Percentiles rank a stretch among this genome's conserved stretches.
phyloP scores from a whole-genome alignment of 2,329 filamentous ascomycete genomes.

The Fusarium equiseti region DNA sequence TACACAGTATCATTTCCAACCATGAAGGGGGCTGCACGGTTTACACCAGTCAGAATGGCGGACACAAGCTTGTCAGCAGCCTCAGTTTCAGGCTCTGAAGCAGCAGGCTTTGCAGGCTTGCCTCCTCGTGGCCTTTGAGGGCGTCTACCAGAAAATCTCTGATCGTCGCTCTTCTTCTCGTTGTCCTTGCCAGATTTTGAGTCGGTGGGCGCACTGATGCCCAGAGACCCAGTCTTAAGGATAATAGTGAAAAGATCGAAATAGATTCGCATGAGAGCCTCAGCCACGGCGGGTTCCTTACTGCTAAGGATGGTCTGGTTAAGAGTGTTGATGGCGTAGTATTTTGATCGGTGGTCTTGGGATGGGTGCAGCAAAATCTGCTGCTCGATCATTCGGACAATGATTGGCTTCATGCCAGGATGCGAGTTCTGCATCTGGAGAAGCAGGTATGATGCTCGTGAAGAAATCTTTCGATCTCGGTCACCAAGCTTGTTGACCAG shows the following conservation, averaged over 20 bases:
- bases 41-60: constrained; percentile 91
- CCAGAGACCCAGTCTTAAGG: constrained; percentile 70
- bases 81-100: constrained; percentile 72
- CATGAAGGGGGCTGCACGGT: constrained; percentile 94
- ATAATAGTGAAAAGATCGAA: constrained; percentile 89
- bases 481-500: constrained; percentile 98
- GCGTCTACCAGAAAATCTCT: constrained; percentile 30
- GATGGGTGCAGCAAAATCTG: constrained; percentile 89
- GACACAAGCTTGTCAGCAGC: constrained; percentile 89
- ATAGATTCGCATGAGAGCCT: constrained; percentile 87
- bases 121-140: constrained; percentile 46
- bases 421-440: constrained; percentile 90
- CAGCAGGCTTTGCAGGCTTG: constrained; percentile 34
- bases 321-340: constrained; percentile 95
- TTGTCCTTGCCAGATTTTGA: constrained; percentile 54
- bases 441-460: constrained; percentile 91
- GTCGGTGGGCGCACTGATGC: constrained; percentile 60
- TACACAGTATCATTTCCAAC: constrained; percentile 80
- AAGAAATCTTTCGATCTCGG: constrained; percentile 94
- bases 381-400: constrained; percentile 86
- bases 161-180: constrained; percentile 27
- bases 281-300: constrained; percentile 84
- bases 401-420: constrained; percentile 91
- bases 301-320: constrained; percentile 94
- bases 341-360: constrained; percentile 89